Evolutionary conservation across 1,284 basidiomycete genomes (phyloP).

Genomic region (Papiliotrema laurentii): DNA sequence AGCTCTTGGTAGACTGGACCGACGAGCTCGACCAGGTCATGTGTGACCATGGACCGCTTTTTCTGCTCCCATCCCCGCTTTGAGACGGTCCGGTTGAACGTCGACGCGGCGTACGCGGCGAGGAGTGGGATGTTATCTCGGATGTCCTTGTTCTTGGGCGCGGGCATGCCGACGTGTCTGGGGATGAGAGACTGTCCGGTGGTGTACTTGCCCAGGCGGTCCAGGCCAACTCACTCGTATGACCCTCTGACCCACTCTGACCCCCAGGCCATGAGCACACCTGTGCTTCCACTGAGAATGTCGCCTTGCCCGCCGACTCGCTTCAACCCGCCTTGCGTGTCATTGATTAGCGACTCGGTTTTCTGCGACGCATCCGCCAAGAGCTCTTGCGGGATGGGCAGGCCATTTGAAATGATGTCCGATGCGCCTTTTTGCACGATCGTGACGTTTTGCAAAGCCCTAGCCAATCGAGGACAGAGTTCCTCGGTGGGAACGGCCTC

Average conservation of each 20-base stretch:
- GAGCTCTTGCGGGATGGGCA: slow-evolving; percentile 27
- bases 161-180: slow-evolving; percentile 50
- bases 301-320: slow-evolving; percentile 95
- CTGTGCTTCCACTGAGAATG: slow-evolving; percentile 79
- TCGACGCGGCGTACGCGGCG: slow-evolving; percentile 80
- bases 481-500: slow-evolving; percentile 47
- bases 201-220: too few species aligned
- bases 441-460: slow-evolving; percentile 75
- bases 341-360: slow-evolving; percentile 57
- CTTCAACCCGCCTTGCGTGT: slow-evolving; percentile 75
- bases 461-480: slow-evolving; percentile 63
- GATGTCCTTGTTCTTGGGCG: slow-evolving; percentile 52
- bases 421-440: slow-evolving; percentile 83
- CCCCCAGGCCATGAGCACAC: slow-evolving; percentile 89
- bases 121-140: slow-evolving; percentile 66
- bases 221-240: slow-evolving; percentile 58
- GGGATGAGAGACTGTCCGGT: too few species aligned
- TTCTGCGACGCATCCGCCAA: slow-evolving; percentile 14
- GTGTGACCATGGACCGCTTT: slow-evolving; percentile 78
- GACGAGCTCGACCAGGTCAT: slow-evolving; percentile 79
- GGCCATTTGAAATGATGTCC: slow-evolving; percentile 53
- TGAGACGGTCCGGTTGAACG: slow-evolving; percentile 80
- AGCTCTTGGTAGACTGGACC: slow-evolving; percentile 67
- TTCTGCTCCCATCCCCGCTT: slow-evolving; percentile 67
- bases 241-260: slow-evolving; percentile 80